phyloP scores from a whole-genome alignment of 768 basidiomycete genomes.

The Solioccasus polychromus region DNA sequence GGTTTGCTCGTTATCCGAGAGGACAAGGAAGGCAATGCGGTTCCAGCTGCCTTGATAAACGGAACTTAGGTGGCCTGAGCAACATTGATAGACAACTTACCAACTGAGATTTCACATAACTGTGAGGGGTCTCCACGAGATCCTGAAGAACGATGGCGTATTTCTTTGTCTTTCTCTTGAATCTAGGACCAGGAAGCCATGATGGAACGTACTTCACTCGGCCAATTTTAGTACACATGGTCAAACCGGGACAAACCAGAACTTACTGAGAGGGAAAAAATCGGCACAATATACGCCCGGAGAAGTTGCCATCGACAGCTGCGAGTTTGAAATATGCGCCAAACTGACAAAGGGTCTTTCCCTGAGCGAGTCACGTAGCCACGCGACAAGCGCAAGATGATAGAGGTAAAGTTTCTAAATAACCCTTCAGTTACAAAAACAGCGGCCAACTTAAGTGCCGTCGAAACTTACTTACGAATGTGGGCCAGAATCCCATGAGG shows the following conservation, averaged over 20 bases:
- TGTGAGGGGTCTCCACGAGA: conserved; percentile 46
- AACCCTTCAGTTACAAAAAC: too few relatives aligned
- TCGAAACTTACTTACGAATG: background rate
- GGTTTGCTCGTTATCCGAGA: conserved; percentile 3
- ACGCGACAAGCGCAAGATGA: background rate
- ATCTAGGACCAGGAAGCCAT: conserved; percentile 33
- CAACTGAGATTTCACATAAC: conserved; percentile 42
- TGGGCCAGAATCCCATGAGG: background rate
- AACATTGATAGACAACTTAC: conserved; percentile 33
- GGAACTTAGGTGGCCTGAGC: background rate
- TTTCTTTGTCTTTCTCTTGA: conserved; percentile 25
- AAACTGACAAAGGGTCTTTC: conserved; percentile 34
- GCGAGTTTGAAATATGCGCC: conserved; percentile 19
- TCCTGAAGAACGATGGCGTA: conserved; percentile 28
- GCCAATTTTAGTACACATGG: too few relatives aligned
- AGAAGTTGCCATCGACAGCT: conserved; percentile 4
- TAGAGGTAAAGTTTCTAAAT: background rate
- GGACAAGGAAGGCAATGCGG: conserved; percentile 5
- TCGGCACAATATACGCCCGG: conserved; percentile 8
- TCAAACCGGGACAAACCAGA: background rate
- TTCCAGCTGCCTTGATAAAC: conserved; percentile 12
- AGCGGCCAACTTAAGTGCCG: background rate
- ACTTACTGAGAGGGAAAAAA: conserved; percentile 9
- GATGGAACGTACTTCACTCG: conserved; percentile 25
- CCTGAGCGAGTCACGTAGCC: background rate